Percentiles rank a stretch among this genome's conserved stretches.
phyloP scores from a whole-genome alignment of 2,329 filamentous ascomycete genomes.

The Aureobasidium mangrovei region DNA sequence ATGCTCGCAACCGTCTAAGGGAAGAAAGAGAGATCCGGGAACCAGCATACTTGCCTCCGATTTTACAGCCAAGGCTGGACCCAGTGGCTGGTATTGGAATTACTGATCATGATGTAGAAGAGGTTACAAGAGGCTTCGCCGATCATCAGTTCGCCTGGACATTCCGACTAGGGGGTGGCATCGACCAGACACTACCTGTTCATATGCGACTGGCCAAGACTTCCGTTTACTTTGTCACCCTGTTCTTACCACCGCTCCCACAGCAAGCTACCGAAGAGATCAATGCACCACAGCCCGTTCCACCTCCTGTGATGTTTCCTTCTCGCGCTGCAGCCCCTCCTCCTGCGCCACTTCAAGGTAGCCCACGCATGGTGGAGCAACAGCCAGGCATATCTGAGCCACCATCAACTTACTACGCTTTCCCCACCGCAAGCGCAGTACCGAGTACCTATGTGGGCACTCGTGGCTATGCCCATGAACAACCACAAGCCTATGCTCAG shows the following conservation, averaged over 20 bases:
- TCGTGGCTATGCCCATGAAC: slow-evolving; percentile 13
- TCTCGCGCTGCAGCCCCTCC: neutral
- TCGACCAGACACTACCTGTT: slow-evolving; percentile 28
- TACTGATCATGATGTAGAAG: slow-evolving; percentile 35
- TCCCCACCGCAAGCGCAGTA: neutral
- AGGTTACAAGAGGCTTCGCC: slow-evolving; percentile 35
- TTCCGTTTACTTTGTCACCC: slow-evolving; percentile 37
- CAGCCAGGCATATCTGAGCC: slow-evolving; percentile 18
- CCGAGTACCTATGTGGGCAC: neutral
- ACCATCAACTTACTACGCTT: slow-evolving; percentile 12
- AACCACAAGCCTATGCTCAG: neutral
- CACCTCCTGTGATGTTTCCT: slow-evolving; percentile 9
- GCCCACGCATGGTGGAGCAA: slow-evolving; percentile 1
- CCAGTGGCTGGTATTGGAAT: slow-evolving; percentile 34
- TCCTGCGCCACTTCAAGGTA: slow-evolving; percentile 1
- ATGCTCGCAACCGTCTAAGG: slow-evolving; percentile 36
- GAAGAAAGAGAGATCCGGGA: slow-evolving; percentile 40
- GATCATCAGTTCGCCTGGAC: slow-evolving; percentile 34
- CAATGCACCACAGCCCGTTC: neutral
- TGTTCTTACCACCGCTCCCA: slow-evolving; percentile 30
- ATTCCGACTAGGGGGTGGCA: slow-evolving; percentile 28
- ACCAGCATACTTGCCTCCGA: slow-evolving; percentile 43
- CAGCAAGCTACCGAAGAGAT: slow-evolving; percentile 18
- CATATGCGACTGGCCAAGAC: slow-evolving; percentile 34
- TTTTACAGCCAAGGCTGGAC: slow-evolving; percentile 36